Evolutionary conservation across 441 rosid genomes (phyloP), one percentile per base, ranked within the genome.

Genomic region (Melianthus villosus): DNA sequence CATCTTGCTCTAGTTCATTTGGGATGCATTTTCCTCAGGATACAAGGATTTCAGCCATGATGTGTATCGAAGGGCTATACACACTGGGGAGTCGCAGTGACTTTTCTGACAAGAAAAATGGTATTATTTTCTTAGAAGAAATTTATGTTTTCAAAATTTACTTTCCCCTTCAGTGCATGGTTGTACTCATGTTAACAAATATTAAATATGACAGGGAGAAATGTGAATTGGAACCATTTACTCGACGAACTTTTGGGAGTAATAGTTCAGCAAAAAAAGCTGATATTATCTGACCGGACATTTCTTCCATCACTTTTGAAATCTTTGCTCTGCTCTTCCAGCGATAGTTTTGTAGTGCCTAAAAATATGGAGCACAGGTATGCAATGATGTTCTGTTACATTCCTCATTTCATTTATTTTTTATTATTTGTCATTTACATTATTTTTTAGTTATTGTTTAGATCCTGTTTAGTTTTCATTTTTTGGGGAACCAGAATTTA

Each of bases 101-200:
- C 25, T n/a, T n/a, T n/a, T 73, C 79, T 51, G 70, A 82, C 75
- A 82, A 80, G 71, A 86, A 76, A 69, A 86, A 91, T 71, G 99
- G 99, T 91, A 72, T 48, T 13, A 8, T 25, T 33, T 30, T 12
- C 9, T 36, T 15, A 9, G 23, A 62, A 38, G 10, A 18, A 46
- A 17, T 19, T 32, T 20, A 29, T 6, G 36, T 26, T n/a, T 34
- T 44, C 18, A 14, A 32, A 30, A 16, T 28, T 38, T 16, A 38
- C 27, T 42, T 47, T 22, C 20, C 14, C 10, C 26, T 37, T 22
- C 14, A 27, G 12, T 9, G 7, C 14, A n/a, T 12, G 13, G 34
- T 17, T 36, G 34, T 39, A 30, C 36, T 37, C 40, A 16, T 38
- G n/a, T 33, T 0, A 13, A 19, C 54, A 22, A 10, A 29, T 31